phyloP scores from a whole-genome alignment of 2,329 filamentous ascomycete species.

The Xylariales sp. region DNA sequence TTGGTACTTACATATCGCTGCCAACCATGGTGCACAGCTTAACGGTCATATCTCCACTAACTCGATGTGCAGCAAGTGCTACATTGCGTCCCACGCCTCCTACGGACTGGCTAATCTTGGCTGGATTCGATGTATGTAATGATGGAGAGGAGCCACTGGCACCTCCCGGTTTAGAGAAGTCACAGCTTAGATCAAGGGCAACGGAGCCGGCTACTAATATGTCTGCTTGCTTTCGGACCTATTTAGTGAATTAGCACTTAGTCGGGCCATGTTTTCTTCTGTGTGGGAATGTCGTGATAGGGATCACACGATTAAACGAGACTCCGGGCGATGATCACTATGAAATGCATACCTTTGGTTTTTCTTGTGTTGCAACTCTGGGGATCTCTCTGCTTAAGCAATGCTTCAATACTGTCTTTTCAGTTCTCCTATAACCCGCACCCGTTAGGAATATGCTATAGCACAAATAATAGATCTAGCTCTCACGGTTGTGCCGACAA shows the following conservation, averaged over 20 bases:
- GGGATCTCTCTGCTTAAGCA: too few relatives aligned
- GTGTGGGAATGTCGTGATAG: too few relatives aligned
- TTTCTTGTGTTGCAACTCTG: background rate
- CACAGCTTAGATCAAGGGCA: constrained; percentile 82
- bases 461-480: constrained; percentile 1
- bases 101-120: constrained; percentile 73
- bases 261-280: too few relatives aligned
- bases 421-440: too few relatives aligned
- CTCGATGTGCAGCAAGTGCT: constrained; percentile 72
- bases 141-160: constrained; percentile 35
- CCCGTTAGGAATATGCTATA: constrained; percentile 1
- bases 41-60: constrained; percentile 56
- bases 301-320: too few relatives aligned
- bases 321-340: too few relatives aligned
- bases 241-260: too few relatives aligned
- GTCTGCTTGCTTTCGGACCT: constrained; percentile 37
- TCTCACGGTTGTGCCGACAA: constrained; percentile 23
- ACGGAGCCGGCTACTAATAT: constrained; percentile 89
- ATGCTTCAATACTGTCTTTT: too few relatives aligned
- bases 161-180: constrained; percentile 47
- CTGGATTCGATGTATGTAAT: constrained; percentile 80
- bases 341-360: background rate
- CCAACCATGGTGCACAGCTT: constrained; percentile 77
- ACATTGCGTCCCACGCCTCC: constrained; percentile 94
- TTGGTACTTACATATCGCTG: constrained; percentile 63